Percentiles rank a stretch among this genome's conserved stretches.
Evolutionary conservation across 169 alveolate species (phyloP).

Genomic region (Cryptosporidium sp.): DNA sequence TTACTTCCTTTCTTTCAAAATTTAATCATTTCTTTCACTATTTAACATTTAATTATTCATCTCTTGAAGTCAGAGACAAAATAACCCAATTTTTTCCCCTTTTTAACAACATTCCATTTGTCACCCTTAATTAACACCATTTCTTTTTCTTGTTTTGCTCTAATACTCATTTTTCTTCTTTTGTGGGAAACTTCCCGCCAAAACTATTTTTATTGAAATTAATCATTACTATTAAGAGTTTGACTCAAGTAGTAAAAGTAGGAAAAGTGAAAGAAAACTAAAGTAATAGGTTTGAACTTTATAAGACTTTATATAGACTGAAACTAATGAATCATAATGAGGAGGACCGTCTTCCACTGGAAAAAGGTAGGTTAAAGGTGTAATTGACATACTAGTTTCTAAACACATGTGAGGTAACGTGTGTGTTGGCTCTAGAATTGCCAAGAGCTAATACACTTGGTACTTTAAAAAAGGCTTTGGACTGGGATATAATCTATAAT

Average conservation of each 20-base stretch:
- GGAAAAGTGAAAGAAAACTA: background rate
- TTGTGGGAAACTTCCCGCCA: background rate
- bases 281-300: background rate
- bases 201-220: background rate
- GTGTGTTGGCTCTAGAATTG: background rate
- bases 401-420: background rate
- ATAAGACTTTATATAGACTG: background rate
- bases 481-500: background rate
- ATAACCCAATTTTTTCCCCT: too few relatives aligned
- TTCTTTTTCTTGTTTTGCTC: background rate
- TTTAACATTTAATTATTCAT: too few relatives aligned
- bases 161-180: too few relatives aligned
- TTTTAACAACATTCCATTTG: too few relatives aligned
- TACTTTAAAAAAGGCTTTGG: background rate
- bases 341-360: background rate
- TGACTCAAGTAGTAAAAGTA: background rate
- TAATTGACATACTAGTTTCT: background rate
- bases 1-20: too few relatives aligned
- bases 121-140: background rate
- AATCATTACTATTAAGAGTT: background rate
- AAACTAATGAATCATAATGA: background rate
- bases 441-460: background rate
- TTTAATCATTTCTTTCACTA: background rate
- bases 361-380: conserved; percentile 5
- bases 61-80: too few relatives aligned